Evolutionary conservation across 2,329 filamentous ascomycete species (phyloP).

Genomic region (Colletotrichum liriopes): DNA sequence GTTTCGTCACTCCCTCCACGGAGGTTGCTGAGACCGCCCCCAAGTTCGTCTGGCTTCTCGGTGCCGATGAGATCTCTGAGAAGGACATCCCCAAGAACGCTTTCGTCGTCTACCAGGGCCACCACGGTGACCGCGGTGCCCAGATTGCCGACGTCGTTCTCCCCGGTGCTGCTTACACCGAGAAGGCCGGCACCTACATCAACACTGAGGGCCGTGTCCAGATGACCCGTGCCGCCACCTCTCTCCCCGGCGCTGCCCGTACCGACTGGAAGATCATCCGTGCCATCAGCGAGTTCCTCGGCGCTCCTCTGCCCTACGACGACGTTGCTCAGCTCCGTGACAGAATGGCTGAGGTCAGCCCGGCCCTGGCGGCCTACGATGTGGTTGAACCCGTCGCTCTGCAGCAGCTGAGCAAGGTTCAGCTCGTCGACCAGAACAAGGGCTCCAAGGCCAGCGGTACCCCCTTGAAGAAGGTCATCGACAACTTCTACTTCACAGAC

Average conservation of each 20-base stretch:
- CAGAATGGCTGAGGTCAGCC: slow-evolving; percentile 95
- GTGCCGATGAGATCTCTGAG: slow-evolving; percentile 90
- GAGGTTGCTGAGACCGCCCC: slow-evolving; percentile 87
- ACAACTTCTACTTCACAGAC: slow-evolving; percentile 99
- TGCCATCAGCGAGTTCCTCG: slow-evolving; percentile 91
- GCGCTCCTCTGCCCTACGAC: slow-evolving; percentile 90
- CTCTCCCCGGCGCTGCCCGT: slow-evolving; percentile 88
- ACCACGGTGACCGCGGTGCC: slow-evolving; percentile 95
- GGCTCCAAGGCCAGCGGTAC: slow-evolving; percentile 80
- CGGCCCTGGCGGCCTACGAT: slow-evolving; percentile 90
- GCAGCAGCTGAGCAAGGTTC: slow-evolving; percentile 86
- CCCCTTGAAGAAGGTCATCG: slow-evolving; percentile 86
- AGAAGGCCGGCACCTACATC: slow-evolving; percentile 96
- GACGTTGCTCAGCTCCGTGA: slow-evolving; percentile 91
- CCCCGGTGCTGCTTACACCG: slow-evolving; percentile 94
- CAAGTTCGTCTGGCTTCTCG: slow-evolving; percentile 97
- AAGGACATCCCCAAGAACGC: slow-evolving; percentile 94
- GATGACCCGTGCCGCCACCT: slow-evolving; percentile 91
- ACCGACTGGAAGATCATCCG: slow-evolving; percentile 99
- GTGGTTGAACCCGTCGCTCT: slow-evolving; percentile 87
- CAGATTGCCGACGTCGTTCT: slow-evolving; percentile 95
- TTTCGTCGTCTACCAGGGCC: slow-evolving; percentile 97
- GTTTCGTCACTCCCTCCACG: slow-evolving; percentile 89
- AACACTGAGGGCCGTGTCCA: slow-evolving; percentile 98
- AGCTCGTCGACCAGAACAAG: slow-evolving; percentile 97